These are phyloP conservation scores for Epipyxis sp. DNA, from an alignment of 108 stramenopile species.

Conservation along the genomic window DNA sequence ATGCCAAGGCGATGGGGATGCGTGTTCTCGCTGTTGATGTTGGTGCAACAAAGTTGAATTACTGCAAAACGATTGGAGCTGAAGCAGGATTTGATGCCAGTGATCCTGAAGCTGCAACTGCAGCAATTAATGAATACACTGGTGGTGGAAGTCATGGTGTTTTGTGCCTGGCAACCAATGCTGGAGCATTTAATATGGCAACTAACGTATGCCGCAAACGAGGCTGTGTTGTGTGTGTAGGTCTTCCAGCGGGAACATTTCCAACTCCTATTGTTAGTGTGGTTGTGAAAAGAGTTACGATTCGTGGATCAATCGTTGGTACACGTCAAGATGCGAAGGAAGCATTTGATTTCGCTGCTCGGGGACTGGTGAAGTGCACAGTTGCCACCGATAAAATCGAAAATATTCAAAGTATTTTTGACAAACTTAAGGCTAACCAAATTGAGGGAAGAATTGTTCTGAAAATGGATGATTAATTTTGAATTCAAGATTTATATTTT, in stretches of 20 bases:
- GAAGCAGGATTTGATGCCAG: slow-evolving; percentile 14
- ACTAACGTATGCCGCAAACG: not conserved
- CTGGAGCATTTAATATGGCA: slow-evolving; percentile 5
- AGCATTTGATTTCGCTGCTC: slow-evolving; percentile 28
- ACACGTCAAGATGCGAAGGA: slow-evolving; percentile 7
- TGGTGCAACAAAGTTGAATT: slow-evolving; percentile 2
- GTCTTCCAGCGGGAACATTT: slow-evolving; percentile 13
- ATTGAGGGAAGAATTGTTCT: slow-evolving; percentile 19
- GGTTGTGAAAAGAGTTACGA: slow-evolving; percentile 15
- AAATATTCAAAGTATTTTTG: slow-evolving; percentile 11
- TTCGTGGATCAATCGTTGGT: slow-evolving; percentile 31
- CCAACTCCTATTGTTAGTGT: slow-evolving; percentile 1
- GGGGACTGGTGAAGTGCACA: slow-evolving; percentile 20
- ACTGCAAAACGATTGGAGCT: slow-evolving; percentile 27
- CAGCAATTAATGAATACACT: not conserved
- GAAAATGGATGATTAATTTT: not conserved
- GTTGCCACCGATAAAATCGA: not conserved
- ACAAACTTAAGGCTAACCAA: not conserved
- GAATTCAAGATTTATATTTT: too few species aligned
- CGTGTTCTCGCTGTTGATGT: slow-evolving; percentile 7
- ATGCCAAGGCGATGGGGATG: slow-evolving; percentile 25
- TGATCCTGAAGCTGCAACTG: not conserved
- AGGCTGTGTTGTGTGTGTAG: slow-evolving; percentile 18
- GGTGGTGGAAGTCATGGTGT: slow-evolving; percentile 19
- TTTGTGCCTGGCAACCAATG: slow-evolving; percentile 13